Conservation (phyloP, 2,329 filamentous ascomycete genomes). For the Nothomitra cinnamomea region DNA sequence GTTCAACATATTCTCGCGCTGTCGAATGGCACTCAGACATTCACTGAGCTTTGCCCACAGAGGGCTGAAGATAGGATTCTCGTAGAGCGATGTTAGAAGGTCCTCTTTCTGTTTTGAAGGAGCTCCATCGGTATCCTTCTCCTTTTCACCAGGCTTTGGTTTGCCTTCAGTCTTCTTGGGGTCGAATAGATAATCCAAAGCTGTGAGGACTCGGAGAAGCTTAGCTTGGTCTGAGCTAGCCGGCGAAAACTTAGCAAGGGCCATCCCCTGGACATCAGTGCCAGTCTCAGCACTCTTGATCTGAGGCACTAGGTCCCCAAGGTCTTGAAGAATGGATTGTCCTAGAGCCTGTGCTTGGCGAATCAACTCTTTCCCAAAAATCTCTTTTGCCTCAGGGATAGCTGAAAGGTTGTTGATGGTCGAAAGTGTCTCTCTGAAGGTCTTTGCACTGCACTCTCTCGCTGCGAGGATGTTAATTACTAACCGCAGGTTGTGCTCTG, state of each 20-base stretch:
- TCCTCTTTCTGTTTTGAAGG: slow-evolving; percentile 57
- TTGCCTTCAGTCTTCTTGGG: slow-evolving; percentile 49
- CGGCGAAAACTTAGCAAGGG: slow-evolving; percentile 87
- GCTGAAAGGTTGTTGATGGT: slow-evolving; percentile 97
- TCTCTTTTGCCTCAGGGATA: slow-evolving; percentile 73
- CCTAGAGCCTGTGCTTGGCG: slow-evolving; percentile 72
- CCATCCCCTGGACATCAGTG: slow-evolving; percentile 88
- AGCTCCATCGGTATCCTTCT: slow-evolving; percentile 34
- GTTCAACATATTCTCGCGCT: slow-evolving; percentile 90
- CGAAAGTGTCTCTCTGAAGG: slow-evolving; percentile 91
- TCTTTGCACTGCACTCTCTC: slow-evolving; percentile 91
- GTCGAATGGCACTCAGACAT: slow-evolving; percentile 72
- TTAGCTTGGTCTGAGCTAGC: slow-evolving; percentile 95
- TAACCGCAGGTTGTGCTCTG: slow-evolving; percentile 73
- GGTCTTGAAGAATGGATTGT: slow-evolving; percentile 66
- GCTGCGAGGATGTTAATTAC: slow-evolving; percentile 96
- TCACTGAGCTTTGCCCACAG: slow-evolving; percentile 88
- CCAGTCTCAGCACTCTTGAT: slow-evolving; percentile 75
- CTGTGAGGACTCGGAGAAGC: slow-evolving; percentile 76
- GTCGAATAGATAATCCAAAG: slow-evolving; percentile 89
- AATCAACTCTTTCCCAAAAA: slow-evolving; percentile 87
- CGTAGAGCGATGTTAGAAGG: slow-evolving; percentile 73
- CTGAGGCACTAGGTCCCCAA: slow-evolving; percentile 70
- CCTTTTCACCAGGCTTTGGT: slow-evolving; percentile 27
- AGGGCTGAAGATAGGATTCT: slow-evolving; percentile 74